Base-by-base conservation (phyloP, 2,329 filamentous ascomycete genomes). In the Zymoseptoria crescenta region DNA sequence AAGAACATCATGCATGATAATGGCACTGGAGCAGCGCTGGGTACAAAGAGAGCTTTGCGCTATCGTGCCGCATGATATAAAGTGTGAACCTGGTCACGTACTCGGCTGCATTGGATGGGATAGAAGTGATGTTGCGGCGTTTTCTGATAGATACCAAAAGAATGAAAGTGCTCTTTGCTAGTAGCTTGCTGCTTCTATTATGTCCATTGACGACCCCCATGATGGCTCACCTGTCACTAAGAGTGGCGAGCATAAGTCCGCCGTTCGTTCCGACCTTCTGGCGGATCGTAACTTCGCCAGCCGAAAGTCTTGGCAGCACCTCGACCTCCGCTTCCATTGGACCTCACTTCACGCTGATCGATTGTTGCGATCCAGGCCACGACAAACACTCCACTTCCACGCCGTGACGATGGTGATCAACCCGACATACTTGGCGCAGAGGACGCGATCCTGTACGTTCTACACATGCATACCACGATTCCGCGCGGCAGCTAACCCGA, bases 401-500 rank as follows among this genome's bases (percentile, higher is more conserved):
- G 50, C 56, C 51, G 57, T 10, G 59, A 63, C 49, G 62, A 79
- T 75, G 72, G 75, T 91, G 75, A 91, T 96, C 78, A 89, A 91
- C 77, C 91, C 93, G 67, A 96, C 93, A 63, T 91, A 92, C 78
- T 90, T 96, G 73, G 93, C 79, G 61, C 76, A 79, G 74, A 74
- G 76, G 69, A 81, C 79, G 70, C 78, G 79, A 67, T 77, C 78
- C 60, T 82, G 80, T 81, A 73, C 62, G 76, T 59, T 28, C 24
- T 13, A 16, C 35, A 13, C 13, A n/a, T n/a, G 7, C 35, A 13
- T 3, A 16, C 35, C 35, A 45, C 55, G n/a, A 49, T 13, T 4
- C 6, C 13, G 13, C 13, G 35, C 35, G 16, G 35, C 35, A 13
- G 35, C 41, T 27, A 35, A 21, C 8, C 5, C 27, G 49, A 28